Conservation (phyloP, 768 basidiomycete species). For the Naganishia vishniacii region DNA sequence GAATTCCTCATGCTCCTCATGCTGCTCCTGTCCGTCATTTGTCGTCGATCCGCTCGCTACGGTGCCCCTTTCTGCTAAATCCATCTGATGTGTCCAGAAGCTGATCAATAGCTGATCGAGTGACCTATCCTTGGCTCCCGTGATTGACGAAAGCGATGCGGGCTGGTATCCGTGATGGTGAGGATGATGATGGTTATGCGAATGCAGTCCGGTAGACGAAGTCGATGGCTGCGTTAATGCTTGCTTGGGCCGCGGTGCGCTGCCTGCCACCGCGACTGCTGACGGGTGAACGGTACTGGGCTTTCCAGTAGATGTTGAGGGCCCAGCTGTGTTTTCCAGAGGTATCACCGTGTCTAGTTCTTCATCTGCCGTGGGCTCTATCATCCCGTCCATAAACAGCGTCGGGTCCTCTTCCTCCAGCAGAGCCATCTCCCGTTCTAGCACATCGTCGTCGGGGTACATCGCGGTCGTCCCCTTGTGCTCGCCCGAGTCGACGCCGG, state of each 20-base stretch:
- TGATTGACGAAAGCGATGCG: conserved; percentile 7
- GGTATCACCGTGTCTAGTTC: background rate
- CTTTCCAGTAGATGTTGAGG: background rate
- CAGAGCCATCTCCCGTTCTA: conserved; percentile 9
- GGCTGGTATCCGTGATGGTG: conserved; percentile 17
- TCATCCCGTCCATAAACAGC: conserved; percentile 2
- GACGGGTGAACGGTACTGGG: background rate
- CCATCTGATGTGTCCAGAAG: conserved; percentile 87
- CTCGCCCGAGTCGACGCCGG: background rate
- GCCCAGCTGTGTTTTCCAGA: background rate
- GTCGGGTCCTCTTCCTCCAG: conserved; percentile 16
- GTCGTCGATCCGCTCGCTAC: background rate
- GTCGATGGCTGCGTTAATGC: background rate
- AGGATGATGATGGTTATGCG: conserved; percentile 2
- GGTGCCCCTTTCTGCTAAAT: conserved; percentile 67
- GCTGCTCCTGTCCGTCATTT: background rate
- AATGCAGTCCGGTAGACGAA: background rate
- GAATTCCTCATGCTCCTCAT: conserved; percentile 29
- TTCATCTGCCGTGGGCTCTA: background rate
- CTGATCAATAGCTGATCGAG: conserved; percentile 75
- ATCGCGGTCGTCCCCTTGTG: background rate
- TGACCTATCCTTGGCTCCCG: conserved; percentile 45
- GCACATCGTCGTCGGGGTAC: conserved; percentile 14
- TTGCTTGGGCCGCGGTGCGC: background rate
- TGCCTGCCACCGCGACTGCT: background rate